A percentile compares a stretch with the other conserved stretches of the same genome.
These are phyloP conservation scores for Cicer pinnatifidum DNA, from an alignment of 306 rosid genomes.

Conservation along the genomic window DNA sequence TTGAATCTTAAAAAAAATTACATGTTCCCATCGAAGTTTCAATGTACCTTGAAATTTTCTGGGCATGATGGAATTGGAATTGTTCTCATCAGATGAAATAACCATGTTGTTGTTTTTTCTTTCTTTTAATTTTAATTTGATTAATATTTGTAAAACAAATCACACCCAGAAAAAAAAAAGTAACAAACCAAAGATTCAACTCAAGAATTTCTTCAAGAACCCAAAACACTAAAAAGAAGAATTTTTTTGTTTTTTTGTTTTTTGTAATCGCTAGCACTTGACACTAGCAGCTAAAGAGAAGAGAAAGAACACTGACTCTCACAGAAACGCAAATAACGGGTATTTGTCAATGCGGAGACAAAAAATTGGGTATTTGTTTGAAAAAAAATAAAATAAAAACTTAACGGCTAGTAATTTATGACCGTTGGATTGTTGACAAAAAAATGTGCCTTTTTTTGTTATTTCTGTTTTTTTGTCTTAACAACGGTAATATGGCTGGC, in stretches of 20 bases:
- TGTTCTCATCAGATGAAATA: constrained; percentile 66
- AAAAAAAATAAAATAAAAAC: constrained; percentile 41
- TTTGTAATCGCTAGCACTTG: constrained; percentile 19
- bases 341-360: constrained; percentile 48
- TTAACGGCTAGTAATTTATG: constrained; percentile 86
- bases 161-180: constrained; percentile 30
- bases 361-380: neutral
- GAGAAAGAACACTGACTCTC: neutral
- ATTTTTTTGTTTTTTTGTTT: neutral
- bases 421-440: constrained; percentile 73
- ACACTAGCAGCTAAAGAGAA: constrained; percentile 12
- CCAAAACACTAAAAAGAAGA: neutral
- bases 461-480: neutral
- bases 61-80: constrained; percentile 60
- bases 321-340: constrained; percentile 11
- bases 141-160: constrained; percentile 27
- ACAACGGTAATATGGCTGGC: constrained; percentile 18
- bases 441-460: neutral
- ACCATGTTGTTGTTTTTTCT: constrained; percentile 54
- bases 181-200: constrained; percentile 7
- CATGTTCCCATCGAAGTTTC: neutral
- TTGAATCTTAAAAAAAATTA: constrained; percentile 7
- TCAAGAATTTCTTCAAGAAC: constrained; percentile 36
- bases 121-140: neutral
- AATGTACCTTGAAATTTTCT: constrained; percentile 61